Conservation (phyloP, 305 asterid species). For the Andrographis paniculata region DNA sequence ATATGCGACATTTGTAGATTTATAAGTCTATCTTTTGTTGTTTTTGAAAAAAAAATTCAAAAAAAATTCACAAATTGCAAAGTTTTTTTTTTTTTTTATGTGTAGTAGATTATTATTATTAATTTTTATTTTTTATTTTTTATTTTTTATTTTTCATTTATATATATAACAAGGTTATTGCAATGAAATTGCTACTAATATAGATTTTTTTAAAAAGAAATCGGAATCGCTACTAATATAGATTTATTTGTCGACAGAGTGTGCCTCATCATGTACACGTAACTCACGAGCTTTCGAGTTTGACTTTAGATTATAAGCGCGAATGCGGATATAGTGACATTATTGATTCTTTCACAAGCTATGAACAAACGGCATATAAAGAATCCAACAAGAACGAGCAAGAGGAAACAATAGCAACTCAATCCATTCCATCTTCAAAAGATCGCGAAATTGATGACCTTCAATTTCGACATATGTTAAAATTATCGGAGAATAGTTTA, state of each 20-base stretch:
- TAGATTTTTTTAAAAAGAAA: no score
- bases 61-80: no score
- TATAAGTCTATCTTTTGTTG: no score
- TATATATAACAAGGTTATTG: no score
- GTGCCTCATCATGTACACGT: conserved; percentile 41
- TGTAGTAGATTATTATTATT: no score
- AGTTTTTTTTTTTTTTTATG: no score
- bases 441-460: conserved; percentile 18
- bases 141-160: no score
- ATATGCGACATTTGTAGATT: no score
- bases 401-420: conserved; percentile 15
- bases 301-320: conserved; percentile 60
- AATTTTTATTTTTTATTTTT: no score
- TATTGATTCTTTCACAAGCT: conserved; percentile 55
- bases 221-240: not conserved
- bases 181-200: no score
- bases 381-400: conserved; percentile 16
- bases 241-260: conserved; percentile 30
- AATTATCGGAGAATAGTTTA: conserved; percentile 35
- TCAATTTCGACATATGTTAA: conserved; percentile 43
- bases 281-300: conserved; percentile 43
- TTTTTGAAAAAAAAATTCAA: no score
- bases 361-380: conserved; percentile 27
- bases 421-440: conserved; percentile 18
- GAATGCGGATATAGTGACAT: conserved; percentile 57